Percentiles rank a stretch among this genome's conserved stretches.
phyloP scores from a whole-genome alignment of 169 alveolate genomes.

The Plasmodium sp. region DNA sequence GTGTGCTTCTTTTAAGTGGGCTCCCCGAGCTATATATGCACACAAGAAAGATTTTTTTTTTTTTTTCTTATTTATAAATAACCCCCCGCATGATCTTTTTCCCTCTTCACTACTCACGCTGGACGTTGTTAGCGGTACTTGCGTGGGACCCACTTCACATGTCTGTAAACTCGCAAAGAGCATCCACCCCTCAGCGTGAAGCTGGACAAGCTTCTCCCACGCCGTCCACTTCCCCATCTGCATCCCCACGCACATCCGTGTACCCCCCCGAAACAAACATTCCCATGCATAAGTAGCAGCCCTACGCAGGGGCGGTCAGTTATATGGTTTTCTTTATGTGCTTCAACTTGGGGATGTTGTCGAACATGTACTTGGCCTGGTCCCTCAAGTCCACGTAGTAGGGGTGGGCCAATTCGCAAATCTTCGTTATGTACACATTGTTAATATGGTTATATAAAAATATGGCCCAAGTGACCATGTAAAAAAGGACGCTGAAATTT shows the following conservation, averaged over 20 bases:
- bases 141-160: not conserved
- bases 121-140: not conserved
- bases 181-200: not conserved
- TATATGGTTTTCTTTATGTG: constrained; percentile 51
- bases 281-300: not conserved
- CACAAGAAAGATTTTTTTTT: not conserved
- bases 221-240: not conserved
- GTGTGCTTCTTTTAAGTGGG: not conserved
- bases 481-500: constrained; percentile 57
- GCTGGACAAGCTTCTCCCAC: not conserved
- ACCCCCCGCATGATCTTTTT: not conserved
- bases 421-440: constrained; percentile 36
- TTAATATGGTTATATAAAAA: constrained; percentile 61
- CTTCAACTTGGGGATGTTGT: constrained; percentile 55
- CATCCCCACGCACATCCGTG: not conserved
- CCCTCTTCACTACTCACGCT: not conserved
- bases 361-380: constrained; percentile 34
- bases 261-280: not conserved
- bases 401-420: constrained; percentile 10
- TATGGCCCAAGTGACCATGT: constrained; percentile 47
- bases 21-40: not conserved
- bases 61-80: not conserved
- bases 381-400: constrained; percentile 32
- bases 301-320: not conserved
- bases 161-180: not conserved